phyloP scores from a whole-genome alignment of 805 yeast species.

The Yarrowia alimentaria region DNA sequence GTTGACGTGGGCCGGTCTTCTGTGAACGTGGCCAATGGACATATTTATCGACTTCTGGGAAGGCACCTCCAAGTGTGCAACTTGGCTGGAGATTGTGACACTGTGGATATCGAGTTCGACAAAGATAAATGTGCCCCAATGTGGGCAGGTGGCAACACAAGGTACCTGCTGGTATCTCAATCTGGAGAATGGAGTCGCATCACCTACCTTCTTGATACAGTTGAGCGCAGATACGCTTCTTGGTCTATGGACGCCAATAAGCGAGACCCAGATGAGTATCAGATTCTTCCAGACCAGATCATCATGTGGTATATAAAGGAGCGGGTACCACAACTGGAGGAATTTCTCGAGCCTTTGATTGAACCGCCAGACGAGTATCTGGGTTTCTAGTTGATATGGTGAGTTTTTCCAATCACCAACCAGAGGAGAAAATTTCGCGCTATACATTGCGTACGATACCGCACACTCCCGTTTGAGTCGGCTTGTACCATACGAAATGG shows the following conservation, averaged over 20 bases:
- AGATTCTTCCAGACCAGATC: slow-evolving; percentile 6
- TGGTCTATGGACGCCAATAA: background rate
- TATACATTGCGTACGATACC: too few species aligned
- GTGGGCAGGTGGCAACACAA: background rate
- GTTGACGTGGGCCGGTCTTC: slow-evolving; percentile 5
- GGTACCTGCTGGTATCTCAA: slow-evolving; percentile 5
- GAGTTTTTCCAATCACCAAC: too few species aligned
- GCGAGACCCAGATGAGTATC: slow-evolving; percentile 6
- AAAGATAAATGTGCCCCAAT: slow-evolving; percentile 1
- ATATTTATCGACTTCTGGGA: slow-evolving; percentile 5
- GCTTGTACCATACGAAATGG: too few species aligned
- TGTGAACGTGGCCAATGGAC: slow-evolving; percentile 2
- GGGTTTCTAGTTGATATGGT: too few species aligned
- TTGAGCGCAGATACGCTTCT: background rate
- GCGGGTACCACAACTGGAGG: background rate
- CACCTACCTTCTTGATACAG: background rate
- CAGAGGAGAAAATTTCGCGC: too few species aligned
- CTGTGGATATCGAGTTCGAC: background rate
- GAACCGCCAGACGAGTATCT: too few species aligned
- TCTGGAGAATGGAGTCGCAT: background rate
- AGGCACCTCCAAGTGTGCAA: background rate
- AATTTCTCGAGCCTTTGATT: background rate
- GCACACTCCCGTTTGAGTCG: too few species aligned
- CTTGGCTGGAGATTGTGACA: background rate
- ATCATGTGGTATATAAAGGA: slow-evolving; percentile 2